These are phyloP conservation scores for Aspergillus terreus DNA, from an alignment of 2,329 filamentous ascomycete genomes.

Conservation along the genomic window DNA sequence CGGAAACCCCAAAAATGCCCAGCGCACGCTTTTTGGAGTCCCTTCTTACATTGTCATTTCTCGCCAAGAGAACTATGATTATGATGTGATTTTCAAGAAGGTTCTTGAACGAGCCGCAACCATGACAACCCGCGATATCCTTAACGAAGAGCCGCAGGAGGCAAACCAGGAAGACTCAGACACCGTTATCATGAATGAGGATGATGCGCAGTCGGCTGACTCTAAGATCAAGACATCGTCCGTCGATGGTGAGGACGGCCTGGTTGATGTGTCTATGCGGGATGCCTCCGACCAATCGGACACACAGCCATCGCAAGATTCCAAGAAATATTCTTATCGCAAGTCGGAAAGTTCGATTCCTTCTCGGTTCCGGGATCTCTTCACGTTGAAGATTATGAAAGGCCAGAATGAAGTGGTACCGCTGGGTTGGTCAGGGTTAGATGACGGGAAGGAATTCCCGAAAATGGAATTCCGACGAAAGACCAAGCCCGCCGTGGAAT, in stretches of 20 bases:
- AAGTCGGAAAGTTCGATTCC: conserved; percentile 54
- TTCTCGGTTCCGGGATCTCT: conserved; percentile 64
- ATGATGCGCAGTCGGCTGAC: conserved; percentile 63
- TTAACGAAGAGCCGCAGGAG: conserved; percentile 55
- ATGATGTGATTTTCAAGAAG: conserved; percentile 75
- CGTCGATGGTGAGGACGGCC: conserved; percentile 81
- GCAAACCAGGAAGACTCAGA: conserved; percentile 59
- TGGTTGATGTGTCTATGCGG: conserved; percentile 86
- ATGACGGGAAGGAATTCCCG: conserved; percentile 57
- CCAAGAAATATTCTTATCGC: conserved; percentile 1
- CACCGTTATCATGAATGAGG: conserved; percentile 60
- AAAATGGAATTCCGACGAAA: conserved; percentile 49
- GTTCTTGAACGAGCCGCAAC: conserved; percentile 71
- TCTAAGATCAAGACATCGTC: conserved; percentile 72
- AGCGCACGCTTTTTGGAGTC: conserved; percentile 37
- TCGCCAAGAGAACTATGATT: conserved; percentile 64
- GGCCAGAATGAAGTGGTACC: conserved; percentile 57
- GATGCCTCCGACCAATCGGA: conserved; percentile 43
- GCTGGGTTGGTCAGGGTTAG: conserved; percentile 64
- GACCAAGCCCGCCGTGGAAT: conserved; percentile 16
- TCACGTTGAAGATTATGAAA: conserved; percentile 68
- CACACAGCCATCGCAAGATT: conserved; percentile 7
- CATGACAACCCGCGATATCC: conserved; percentile 67
- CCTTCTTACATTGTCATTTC: conserved; percentile 68
- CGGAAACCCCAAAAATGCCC: conserved; percentile 20